Evolutionary conservation across 192 early-diverging fungal species (phyloP).

Genomic region (Lobulomyces angularis): DNA sequence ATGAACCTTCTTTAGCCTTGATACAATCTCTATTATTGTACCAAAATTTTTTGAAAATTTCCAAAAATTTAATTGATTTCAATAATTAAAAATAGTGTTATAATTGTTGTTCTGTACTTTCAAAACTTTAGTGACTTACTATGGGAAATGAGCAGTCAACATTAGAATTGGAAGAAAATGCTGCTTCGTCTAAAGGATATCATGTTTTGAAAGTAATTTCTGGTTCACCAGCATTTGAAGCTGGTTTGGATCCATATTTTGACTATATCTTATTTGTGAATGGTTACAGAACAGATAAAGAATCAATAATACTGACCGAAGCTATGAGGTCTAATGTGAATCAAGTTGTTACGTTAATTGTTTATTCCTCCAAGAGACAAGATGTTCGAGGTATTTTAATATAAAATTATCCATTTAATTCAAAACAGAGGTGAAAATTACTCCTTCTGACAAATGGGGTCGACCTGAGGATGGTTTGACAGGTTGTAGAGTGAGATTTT

Average conservation of each 20-base stretch:
- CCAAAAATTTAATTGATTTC: too few relatives aligned
- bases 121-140: too few relatives aligned
- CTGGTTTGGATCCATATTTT: conserved; percentile 61
- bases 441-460: conserved; percentile 23
- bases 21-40: too few relatives aligned
- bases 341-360: conserved; percentile 29
- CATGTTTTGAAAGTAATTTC: conserved; percentile 52
- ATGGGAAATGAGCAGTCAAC: too few relatives aligned
- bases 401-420: background rate
- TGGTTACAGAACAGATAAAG: conserved; percentile 27
- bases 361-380: conserved; percentile 50
- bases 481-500: conserved; percentile 54
- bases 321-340: too few relatives aligned
- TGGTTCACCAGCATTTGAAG: conserved; percentile 41
- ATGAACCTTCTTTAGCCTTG: too few relatives aligned
- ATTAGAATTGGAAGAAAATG: too few relatives aligned
- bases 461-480: conserved; percentile 26
- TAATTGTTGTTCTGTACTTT: too few relatives aligned
- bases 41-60: too few relatives aligned
- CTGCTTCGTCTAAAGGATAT: conserved; percentile 31
- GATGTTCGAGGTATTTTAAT: conserved; percentile 26
- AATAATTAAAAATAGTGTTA: too few relatives aligned
- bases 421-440: conserved; percentile 23
- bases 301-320: too few relatives aligned
- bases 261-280: conserved; percentile 58